Evolutionary conservation across 2,329 filamentous ascomycete species (phyloP).

Genomic region (Scedosporium aurantiacum): DNA sequence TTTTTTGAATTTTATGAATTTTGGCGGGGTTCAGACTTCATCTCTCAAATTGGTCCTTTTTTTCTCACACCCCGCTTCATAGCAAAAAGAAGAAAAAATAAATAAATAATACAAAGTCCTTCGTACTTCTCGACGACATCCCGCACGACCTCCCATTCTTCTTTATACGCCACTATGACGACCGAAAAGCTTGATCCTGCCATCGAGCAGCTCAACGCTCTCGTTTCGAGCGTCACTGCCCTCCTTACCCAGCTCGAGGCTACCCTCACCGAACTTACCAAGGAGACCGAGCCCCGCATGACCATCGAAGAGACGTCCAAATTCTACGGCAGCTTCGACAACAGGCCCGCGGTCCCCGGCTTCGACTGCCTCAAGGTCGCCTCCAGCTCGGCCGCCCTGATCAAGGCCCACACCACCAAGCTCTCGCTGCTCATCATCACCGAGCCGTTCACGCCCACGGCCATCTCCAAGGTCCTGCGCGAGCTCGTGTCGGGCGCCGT

Average conservation of each 20-base stretch:
- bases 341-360: constrained; percentile 2
- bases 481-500: constrained; percentile 65
- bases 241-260: constrained; percentile 32
- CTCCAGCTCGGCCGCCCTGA: constrained; percentile 58
- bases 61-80: too few relatives aligned
- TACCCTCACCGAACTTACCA: constrained; percentile 24
- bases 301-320: not conserved
- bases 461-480: constrained; percentile 57
- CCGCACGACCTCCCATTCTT: not conserved
- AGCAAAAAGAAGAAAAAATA: too few relatives aligned
- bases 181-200: constrained; percentile 15
- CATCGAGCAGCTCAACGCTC: constrained; percentile 25
- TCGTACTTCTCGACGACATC: too few relatives aligned
- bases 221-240: constrained; percentile 24
- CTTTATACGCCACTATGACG: constrained; percentile 12
- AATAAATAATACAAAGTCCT: too few relatives aligned
- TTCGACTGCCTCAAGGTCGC: constrained; percentile 58
- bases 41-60: too few relatives aligned
- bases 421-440: constrained; percentile 79
- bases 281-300: not conserved
- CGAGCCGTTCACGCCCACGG: constrained; percentile 72
- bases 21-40: too few relatives aligned
- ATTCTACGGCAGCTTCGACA: not conserved
- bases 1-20: too few relatives aligned
- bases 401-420: constrained; percentile 78